Conservation (phyloP, 257 asterid species). For the Nicotiana sylvestris region DNA sequence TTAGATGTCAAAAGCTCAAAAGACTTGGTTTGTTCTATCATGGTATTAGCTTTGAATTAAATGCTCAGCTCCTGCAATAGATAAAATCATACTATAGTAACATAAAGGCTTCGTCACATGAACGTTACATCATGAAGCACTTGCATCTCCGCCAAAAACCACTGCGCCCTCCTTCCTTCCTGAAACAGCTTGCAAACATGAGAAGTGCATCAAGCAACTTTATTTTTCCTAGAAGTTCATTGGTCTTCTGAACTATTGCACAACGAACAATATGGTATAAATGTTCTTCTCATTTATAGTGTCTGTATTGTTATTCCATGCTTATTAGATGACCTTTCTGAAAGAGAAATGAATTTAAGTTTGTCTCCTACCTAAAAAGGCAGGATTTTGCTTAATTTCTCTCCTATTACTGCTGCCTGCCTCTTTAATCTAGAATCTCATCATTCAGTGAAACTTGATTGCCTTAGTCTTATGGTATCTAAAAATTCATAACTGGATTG, state of each 20-base stretch:
- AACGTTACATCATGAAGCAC: background rate
- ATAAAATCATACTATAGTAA: background rate
- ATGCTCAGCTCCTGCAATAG: constrained; percentile 1
- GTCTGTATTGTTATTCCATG: background rate
- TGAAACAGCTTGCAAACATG: background rate
- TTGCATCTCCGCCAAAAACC: background rate
- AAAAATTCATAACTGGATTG: background rate
- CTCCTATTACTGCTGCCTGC: background rate
- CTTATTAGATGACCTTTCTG: background rate
- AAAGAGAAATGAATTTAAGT: background rate
- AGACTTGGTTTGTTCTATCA: background rate
- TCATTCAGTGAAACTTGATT: background rate
- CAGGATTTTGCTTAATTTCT: background rate
- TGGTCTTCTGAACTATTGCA: background rate
- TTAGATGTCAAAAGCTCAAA: background rate
- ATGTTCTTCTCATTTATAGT: background rate
- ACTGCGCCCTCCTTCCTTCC: background rate
- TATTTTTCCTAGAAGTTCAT: background rate
- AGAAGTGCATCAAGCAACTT: background rate
- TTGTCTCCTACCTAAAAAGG: background rate
- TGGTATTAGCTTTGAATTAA: background rate
- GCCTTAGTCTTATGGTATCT: background rate
- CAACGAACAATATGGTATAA: background rate
- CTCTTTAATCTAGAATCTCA: background rate
- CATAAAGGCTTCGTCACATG: background rate